Base-by-base conservation (phyloP, 495 filamentous ascomycete genomes). In the Barbatosphaeria neglecta region DNA sequence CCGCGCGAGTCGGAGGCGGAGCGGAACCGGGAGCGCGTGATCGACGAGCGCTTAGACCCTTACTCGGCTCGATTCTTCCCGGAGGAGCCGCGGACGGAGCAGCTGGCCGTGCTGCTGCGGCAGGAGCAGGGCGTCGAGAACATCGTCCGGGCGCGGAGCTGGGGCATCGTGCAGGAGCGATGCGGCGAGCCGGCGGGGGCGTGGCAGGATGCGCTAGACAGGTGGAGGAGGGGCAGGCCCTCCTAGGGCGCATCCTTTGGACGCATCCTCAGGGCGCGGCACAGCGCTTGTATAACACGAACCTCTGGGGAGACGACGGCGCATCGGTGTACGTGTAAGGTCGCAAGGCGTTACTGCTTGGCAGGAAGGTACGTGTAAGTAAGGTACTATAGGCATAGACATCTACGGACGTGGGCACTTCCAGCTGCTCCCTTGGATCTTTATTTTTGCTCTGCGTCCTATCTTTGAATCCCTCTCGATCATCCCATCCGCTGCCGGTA, bases 1-100 rank as follows among this genome's bases (percentile, higher is more conserved):
- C 52, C 85, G 22, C 72, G 86, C 47, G 66, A 87, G 52, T 74
- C 78, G 0, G 87, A 94, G 61, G 76, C 77, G 22, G 78, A 78
- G 31, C 75, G 66, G 50, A 78, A 84, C 47, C 72, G 81, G 44
- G 87, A 95, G 56, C 72, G 81, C 44, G 73, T 90, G 5, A 82
- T 97, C 15, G 73, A 98, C 65, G 92, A 96, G 62, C 70, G 92
- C 48, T 63, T 97, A 46, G 92, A 98, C 65, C 92, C 92, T 16
- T 98, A 98, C 56, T 88, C 83, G 17, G 87, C 70, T 19, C 72
- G 90, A 22, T 94, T 83, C 56, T 90, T 88, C 50, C 88, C 90
- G 0, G 70, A 76, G 38, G 89, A 97, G 63, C 74, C 86, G 38
- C 72, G 90, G 47, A 93, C 90, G 1, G 87, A 98, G 65, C 76